These are phyloP conservation scores for Vanrija pseudolonga DNA, from an alignment of 1,284 basidiomycete species.

Conservation along the genomic window DNA sequence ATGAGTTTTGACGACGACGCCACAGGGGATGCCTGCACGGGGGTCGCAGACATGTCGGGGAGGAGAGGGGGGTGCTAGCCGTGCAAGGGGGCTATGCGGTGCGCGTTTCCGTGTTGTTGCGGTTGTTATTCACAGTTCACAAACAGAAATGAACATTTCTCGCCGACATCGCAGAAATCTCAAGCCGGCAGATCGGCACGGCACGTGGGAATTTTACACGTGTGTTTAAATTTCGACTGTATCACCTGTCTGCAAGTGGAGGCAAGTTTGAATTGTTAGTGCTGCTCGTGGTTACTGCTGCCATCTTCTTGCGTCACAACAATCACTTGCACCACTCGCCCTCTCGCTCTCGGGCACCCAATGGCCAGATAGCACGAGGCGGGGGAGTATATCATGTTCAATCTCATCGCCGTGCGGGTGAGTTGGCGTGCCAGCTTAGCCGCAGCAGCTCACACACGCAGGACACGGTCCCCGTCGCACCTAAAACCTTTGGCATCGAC, in stretches of 20 bases:
- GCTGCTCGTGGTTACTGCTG: neutral
- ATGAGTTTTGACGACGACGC: conserved; percentile 2
- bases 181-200: neutral
- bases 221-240: neutral
- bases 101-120: too few species aligned
- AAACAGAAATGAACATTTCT: too few species aligned
- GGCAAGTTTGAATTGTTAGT: neutral
- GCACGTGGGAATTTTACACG: neutral
- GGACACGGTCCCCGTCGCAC: conserved; percentile 49
- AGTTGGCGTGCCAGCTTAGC: neutral
- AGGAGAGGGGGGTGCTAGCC: too few species aligned
- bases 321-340: too few species aligned
- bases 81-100: too few species aligned
- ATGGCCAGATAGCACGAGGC: neutral
- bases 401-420: conserved; percentile 43
- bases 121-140: too few species aligned
- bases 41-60: neutral
- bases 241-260: neutral
- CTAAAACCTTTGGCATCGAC: conserved; percentile 44
- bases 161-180: too few species aligned
- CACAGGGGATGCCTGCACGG: neutral
- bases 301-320: too few species aligned
- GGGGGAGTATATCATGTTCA: conserved; percentile 36
- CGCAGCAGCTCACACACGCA: conserved; percentile 11
- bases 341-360: too few species aligned